These are phyloP conservation scores for Suillus paluster DNA, from an alignment of 768 basidiomycete genomes.

Conservation along the genomic window DNA sequence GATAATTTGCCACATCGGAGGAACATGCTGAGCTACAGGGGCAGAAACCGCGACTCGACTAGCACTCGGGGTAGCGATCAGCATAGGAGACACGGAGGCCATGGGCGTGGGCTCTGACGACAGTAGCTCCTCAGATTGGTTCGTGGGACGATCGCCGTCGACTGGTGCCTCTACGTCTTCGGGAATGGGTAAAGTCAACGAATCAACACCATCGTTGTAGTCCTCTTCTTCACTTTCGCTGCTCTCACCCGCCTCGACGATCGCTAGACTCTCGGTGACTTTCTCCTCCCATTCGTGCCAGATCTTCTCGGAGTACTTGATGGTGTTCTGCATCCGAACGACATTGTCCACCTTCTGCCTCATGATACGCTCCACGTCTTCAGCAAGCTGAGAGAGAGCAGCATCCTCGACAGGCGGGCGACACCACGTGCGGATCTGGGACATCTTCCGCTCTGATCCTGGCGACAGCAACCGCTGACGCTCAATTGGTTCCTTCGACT, in stretches of 20 bases:
- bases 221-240: slow-evolving; percentile 49
- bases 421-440: slow-evolving; percentile 83
- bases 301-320: slow-evolving; percentile 95
- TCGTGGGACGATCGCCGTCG: slow-evolving; percentile 12
- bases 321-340: slow-evolving; percentile 95
- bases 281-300: slow-evolving; percentile 96
- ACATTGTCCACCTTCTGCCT: slow-evolving; percentile 94
- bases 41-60: slow-evolving; percentile 33
- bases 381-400: slow-evolving; percentile 79
- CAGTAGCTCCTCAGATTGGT: slow-evolving; percentile 30
- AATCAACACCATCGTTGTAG: slow-evolving; percentile 34
- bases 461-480: slow-evolving; percentile 90
- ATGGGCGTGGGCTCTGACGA: slow-evolving; percentile 73
- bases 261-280: slow-evolving; percentile 69
- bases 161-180: slow-evolving; percentile 26
- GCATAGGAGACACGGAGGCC: slow-evolving; percentile 53
- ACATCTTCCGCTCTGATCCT: slow-evolving; percentile 85
- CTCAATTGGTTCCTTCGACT: slow-evolving; percentile 89
- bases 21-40: slow-evolving; percentile 49
- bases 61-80: slow-evolving; percentile 22
- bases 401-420: slow-evolving; percentile 85
- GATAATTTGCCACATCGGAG: slow-evolving; percentile 44
- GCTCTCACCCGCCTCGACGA: slow-evolving; percentile 60
- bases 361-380: slow-evolving; percentile 89
- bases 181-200: slow-evolving; percentile 17